A percentile compares a stretch with the other conserved stretches of the same genome.
Evolutionary conservation across 2,329 filamentous ascomycete genomes (phyloP).

Genomic region (Aureobasidium subglaciale): DNA sequence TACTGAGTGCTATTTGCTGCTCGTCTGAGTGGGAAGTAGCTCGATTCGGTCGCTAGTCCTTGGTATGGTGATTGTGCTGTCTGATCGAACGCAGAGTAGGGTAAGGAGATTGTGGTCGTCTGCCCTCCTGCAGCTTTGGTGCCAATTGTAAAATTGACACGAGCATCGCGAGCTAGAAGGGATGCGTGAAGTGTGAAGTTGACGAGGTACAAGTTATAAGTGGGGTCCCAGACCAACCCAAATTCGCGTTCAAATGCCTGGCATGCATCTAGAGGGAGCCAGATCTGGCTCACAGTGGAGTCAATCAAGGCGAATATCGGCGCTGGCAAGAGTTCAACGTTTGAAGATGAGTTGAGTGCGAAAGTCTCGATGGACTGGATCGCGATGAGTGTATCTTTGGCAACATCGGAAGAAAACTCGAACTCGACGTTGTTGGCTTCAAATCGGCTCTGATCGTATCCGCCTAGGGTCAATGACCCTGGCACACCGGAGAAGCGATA

Average conservation of each 20-base stretch:
- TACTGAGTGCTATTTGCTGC: constrained; percentile 47
- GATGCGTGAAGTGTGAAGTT: constrained; percentile 30
- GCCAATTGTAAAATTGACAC: constrained; percentile 38
- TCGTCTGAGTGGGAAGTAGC: constrained; percentile 60
- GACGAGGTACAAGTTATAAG: constrained; percentile 31
- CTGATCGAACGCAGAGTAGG: constrained; percentile 45
- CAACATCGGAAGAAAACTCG: constrained; percentile 48
- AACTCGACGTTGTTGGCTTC: constrained; percentile 55
- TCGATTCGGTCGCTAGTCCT: constrained; percentile 50
- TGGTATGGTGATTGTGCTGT: constrained; percentile 42
- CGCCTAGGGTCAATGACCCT: constrained; percentile 56
- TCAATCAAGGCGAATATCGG: constrained; percentile 39
- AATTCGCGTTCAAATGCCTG: constrained; percentile 31
- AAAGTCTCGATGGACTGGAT: constrained; percentile 36
- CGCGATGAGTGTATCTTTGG: constrained; percentile 54
- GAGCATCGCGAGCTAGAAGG: constrained; percentile 33
- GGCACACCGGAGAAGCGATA: constrained; percentile 46
- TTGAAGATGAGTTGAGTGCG: constrained; percentile 25
- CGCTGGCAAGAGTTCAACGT: constrained; percentile 32
- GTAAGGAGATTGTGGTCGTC: constrained; percentile 39
- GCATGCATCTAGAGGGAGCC: constrained; percentile 32
- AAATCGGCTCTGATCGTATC: constrained; percentile 60
- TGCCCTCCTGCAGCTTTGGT: constrained; percentile 28
- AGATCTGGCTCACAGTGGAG: constrained; percentile 33
- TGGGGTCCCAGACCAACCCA: constrained; percentile 31